Base-by-base conservation (phyloP, 306 rosid species). In the Sindora glabra region DNA sequence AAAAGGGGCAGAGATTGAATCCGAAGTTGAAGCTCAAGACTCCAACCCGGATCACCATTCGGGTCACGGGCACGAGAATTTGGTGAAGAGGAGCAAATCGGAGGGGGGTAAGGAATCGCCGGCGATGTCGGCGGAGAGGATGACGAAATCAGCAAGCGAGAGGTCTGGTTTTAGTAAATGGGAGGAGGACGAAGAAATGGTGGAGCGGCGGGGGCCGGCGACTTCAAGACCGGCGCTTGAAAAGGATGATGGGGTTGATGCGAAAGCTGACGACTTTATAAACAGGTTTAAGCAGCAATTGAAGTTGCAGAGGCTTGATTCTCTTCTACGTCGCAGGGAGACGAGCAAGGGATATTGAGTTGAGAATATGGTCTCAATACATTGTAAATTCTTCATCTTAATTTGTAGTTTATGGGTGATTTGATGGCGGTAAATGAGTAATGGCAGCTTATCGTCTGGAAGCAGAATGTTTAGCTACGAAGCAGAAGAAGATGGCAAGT, bases 241-340 rank as follows among this genome's bases (percentile, higher is more conserved):
- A 5, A 87, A 63, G 6, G 90, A 80, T 4, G 83, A 81, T 14
- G 86, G 39, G 17, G 95, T 91, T 3, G 96, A 91, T 15, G 83
- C 77, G 4, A 85, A 77, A 42, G 95, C 96, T 0, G 96, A 91
- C 29, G 95, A 91, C 67, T 88, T 91, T 27, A 91, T 91, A 0
- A 91, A 74, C 73, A 83, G 51, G 62, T 91, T 91, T 51, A 88
- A 70, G 71, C 82, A 83, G 71, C 98, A 91, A 49, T 62, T 91
- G 41, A 74, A 48, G 74, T 59, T 88, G 70, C 98, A 91, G 69
- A 81, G 95, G 74, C 68, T 88, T 3, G 74, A 85, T 2, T 88
- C 98, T 7, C 37, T 87, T 25, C 48, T 77, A 51, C 86, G 95
- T 48, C 69, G 52, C 80, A 59, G 71, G 39, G 71, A 79, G 7